phyloP scores from a whole-genome alignment of 768 basidiomycete species.

The Serendipita sp. region DNA sequence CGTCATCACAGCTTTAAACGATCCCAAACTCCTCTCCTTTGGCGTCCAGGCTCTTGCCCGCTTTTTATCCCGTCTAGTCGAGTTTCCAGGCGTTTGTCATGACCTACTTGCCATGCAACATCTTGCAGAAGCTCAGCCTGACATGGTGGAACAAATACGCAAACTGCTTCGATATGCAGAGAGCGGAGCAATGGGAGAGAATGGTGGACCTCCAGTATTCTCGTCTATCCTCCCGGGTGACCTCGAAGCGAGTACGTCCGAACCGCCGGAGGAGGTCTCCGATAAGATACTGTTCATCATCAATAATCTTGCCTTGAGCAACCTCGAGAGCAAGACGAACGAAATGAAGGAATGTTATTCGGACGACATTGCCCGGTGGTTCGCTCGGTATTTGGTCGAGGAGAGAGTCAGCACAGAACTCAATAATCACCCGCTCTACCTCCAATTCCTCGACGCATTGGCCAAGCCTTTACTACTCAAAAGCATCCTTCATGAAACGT shows the following conservation, averaged over 20 bases:
- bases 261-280: conserved; percentile 73
- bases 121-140: conserved; percentile 71
- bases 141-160: conserved; percentile 54
- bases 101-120: conserved; percentile 78
- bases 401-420: conserved; percentile 92
- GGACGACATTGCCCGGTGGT: conserved; percentile 80
- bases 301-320: conserved; percentile 91
- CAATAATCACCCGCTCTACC: conserved; percentile 91
- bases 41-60: conserved; percentile 80
- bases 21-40: conserved; percentile 89
- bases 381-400: conserved; percentile 93
- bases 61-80: conserved; percentile 72
- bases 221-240: conserved; percentile 61
- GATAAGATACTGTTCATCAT: conserved; percentile 96
- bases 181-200: conserved; percentile 19
- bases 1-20: conserved; percentile 83
- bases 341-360: conserved; percentile 81
- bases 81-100: conserved; percentile 89
- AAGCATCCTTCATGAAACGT: conserved; percentile 86
- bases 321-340: conserved; percentile 71
- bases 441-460: conserved; percentile 80
- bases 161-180: conserved; percentile 42
- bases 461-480: conserved; percentile 49
- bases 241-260: conserved; percentile 39
- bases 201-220: conserved; percentile 43